A percentile compares a stretch with the other conserved stretches of the same genome.
phyloP scores from a whole-genome alignment of 192 early-diverging fungal species.

The Rhizoclosmatium globosum region DNA sequence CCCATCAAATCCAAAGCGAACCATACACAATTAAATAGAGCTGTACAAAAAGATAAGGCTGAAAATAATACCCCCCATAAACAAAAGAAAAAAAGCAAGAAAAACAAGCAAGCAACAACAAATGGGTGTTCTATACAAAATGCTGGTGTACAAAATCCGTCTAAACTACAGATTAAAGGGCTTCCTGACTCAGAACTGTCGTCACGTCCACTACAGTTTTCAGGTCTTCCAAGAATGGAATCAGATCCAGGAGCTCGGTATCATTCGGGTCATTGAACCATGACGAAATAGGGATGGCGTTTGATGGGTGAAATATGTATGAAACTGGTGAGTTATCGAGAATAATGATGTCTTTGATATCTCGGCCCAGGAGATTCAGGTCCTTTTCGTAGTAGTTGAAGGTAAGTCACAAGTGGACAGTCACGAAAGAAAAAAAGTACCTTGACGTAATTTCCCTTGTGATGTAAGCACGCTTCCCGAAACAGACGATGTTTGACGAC shows the following conservation, averaged over 20 bases:
- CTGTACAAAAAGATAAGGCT: background rate
- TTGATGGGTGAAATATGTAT: constrained; percentile 94
- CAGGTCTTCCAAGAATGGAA: constrained; percentile 94
- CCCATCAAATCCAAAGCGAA: too few species aligned
- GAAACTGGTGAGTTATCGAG: constrained; percentile 97
- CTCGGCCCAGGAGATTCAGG: constrained; percentile 86
- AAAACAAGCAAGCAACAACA: background rate
- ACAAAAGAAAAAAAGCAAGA: background rate
- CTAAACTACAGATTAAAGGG: background rate
- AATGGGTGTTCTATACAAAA: too few species aligned
- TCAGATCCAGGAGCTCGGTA: constrained; percentile 92
- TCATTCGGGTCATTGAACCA: constrained; percentile 99
- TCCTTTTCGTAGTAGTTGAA: constrained; percentile 59
- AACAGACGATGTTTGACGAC: constrained; percentile 94
- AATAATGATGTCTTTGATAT: constrained; percentile 85
- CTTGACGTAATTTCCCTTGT: constrained; percentile 98
- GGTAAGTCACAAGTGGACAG: background rate
- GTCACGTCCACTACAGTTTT: constrained; percentile 88
- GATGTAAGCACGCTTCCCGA: constrained; percentile 93
- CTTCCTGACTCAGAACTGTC: constrained; percentile 63
- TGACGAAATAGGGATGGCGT: constrained; percentile 93
- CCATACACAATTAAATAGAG: background rate
- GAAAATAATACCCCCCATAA: background rate
- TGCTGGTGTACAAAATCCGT: background rate
- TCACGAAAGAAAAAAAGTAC: constrained; percentile 35